Base-by-base conservation (phyloP, 2,329 filamentous ascomycete species). In the Fulvia fulva region DNA sequence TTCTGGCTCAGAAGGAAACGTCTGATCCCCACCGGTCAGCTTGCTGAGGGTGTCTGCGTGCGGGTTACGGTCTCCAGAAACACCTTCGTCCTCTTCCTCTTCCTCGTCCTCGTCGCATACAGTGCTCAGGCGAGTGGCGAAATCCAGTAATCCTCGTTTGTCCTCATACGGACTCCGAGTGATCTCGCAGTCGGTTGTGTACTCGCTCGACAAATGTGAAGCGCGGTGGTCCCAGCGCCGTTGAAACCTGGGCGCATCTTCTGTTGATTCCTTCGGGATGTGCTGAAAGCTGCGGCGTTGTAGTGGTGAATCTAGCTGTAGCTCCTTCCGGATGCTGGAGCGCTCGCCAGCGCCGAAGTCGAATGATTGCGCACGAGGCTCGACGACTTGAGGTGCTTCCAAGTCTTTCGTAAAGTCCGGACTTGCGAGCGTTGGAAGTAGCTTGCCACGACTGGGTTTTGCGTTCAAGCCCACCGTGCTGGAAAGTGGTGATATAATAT, bases 111-210 rank as follows among this genome's bases (percentile, higher is more conserved):
- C 62, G 46, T 67, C 65, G 19, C 62, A 62, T 5, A 70, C 69
- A 11, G 66, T 68, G 58, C 68, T 69, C 23, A 71, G 55, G 8
- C 68, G 62, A 2, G 64, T 63, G 7, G 64, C 62, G 49, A 65
- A 64, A 6, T 67, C 63, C 5, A 60, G 34, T 14, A 66, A 45
- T 9, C 55, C 56, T 14, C 55, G 49, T 32, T 56, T 54, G 23
- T 60, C 56, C 5, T 63, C 60, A 30, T 62, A 62, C 1, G 70
- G 67, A 51, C 62, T 68, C 12, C 57, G 49, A 16, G 62, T 51
- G 21, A 68, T 53, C 11, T 68, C 61, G 30, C 63, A 66, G 43
- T 68, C 66, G 6, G 59, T 52, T 45, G 61, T 53, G 47, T 69
- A 68, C 28, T 70, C 65, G 19, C 62, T 57, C 2, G 62, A 60